These are phyloP conservation scores for Plasmodium ovale DNA, from an alignment of 169 alveolate species.

Conservation along the genomic window DNA sequence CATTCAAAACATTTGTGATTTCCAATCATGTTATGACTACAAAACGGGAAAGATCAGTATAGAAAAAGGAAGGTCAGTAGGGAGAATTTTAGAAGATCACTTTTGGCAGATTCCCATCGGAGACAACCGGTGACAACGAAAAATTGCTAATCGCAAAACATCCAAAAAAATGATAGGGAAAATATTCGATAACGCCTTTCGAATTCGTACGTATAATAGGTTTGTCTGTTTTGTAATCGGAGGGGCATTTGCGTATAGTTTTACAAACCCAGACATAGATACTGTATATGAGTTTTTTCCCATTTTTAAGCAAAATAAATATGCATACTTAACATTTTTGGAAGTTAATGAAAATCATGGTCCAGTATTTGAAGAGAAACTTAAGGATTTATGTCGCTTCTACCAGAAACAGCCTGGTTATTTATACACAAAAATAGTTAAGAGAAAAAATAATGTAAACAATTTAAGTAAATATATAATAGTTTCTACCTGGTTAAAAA, in stretches of 20 bases:
- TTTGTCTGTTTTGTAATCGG: constrained; percentile 71
- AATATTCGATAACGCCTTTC: constrained; percentile 70
- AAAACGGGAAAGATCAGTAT: too few relatives aligned
- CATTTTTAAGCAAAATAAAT: constrained; percentile 80
- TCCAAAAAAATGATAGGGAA: constrained; percentile 58
- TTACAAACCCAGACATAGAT: constrained; percentile 84
- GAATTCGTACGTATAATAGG: constrained; percentile 65
- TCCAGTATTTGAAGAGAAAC: constrained; percentile 79
- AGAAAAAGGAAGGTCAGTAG: too few relatives aligned
- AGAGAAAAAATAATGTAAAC: constrained; percentile 27
- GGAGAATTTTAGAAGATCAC: too few relatives aligned
- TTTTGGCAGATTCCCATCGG: too few relatives aligned
- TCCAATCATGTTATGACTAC: too few relatives aligned
- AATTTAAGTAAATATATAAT: constrained; percentile 77
- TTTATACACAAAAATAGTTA: constrained; percentile 46
- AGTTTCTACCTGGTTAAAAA: constrained; percentile 83
- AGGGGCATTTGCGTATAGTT: constrained; percentile 79
- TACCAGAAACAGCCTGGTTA: constrained; percentile 84
- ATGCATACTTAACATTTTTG: constrained; percentile 82
- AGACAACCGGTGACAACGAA: too few relatives aligned
- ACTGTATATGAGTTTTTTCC: constrained; percentile 85
- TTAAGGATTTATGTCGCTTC: constrained; percentile 83
- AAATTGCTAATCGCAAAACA: not conserved
- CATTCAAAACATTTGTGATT: too few relatives aligned
- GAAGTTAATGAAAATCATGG: constrained; percentile 77